Evolutionary conservation across 495 filamentous ascomycete genomes (phyloP).

Genomic region (Hypoxylon rickii): DNA sequence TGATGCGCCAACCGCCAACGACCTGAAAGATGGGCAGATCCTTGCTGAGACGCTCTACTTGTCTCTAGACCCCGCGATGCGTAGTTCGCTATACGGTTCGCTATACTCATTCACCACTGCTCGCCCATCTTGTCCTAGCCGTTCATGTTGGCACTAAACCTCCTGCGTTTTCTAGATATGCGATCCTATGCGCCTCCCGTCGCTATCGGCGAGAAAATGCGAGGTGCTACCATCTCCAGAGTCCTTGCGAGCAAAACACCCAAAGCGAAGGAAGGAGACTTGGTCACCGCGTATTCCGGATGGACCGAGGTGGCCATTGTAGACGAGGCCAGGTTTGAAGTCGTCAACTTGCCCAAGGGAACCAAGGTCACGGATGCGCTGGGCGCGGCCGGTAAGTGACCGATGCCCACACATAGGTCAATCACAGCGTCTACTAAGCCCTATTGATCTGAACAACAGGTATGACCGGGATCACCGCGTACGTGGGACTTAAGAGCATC

Average conservation of each 20-base stretch:
- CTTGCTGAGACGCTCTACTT: slow-evolving; percentile 66
- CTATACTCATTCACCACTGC: no score
- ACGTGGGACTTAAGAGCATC: slow-evolving; percentile 66
- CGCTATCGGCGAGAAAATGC: slow-evolving; percentile 69
- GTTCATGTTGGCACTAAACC: no score
- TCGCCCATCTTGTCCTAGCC: no score
- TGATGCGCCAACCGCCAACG: slow-evolving; percentile 43
- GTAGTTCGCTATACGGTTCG: slow-evolving; percentile 67
- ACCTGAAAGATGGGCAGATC: slow-evolving; percentile 58
- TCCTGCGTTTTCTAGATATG: slow-evolving; percentile 41
- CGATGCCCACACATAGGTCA: no score
- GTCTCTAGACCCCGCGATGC: slow-evolving; percentile 79
- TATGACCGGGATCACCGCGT: slow-evolving; percentile 67
- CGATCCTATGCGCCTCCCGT: slow-evolving; percentile 73
- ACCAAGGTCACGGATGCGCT: slow-evolving; percentile 62
- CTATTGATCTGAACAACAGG: no score
- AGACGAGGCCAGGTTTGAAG: slow-evolving; percentile 45
- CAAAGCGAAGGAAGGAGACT: slow-evolving; percentile 56
- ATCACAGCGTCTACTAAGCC: no score
- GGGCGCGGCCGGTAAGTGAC: slow-evolving; percentile 54
- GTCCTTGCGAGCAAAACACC: slow-evolving; percentile 48
- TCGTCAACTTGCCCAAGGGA: slow-evolving; percentile 48
- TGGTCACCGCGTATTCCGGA: slow-evolving; percentile 55
- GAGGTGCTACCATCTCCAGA: slow-evolving; percentile 61
- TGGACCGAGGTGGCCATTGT: slow-evolving; percentile 68